These are phyloP conservation scores for Staphylotrichum tortipilum DNA, from an alignment of 495 filamentous ascomycete genomes.

Conservation along the genomic window DNA sequence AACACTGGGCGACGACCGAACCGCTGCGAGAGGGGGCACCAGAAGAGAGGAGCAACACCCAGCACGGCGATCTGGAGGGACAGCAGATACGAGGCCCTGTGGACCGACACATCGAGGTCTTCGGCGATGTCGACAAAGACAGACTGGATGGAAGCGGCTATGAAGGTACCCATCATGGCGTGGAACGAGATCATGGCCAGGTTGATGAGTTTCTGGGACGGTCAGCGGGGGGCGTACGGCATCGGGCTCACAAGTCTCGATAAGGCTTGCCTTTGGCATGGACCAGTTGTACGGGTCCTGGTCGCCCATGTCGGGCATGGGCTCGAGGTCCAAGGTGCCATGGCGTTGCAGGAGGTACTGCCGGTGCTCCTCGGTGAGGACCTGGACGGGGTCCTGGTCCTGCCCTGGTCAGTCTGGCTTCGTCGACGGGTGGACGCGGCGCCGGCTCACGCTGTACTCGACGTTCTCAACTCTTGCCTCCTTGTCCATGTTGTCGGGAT, in stretches of 20 bases:
- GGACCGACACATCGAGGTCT: neutral
- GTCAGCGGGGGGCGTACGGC: no score
- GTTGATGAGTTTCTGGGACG: neutral
- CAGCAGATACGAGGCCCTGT: neutral
- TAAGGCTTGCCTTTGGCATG: neutral
- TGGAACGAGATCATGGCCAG: slow-evolving; percentile 3
- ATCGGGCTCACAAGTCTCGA: no score
- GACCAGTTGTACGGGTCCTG: slow-evolving; percentile 2
- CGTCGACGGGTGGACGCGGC: neutral
- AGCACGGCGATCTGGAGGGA: slow-evolving; percentile 1
- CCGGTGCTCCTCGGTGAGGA: neutral
- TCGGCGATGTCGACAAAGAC: neutral
- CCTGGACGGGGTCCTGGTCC: neutral
- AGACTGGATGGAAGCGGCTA: neutral
- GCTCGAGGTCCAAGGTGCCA: slow-evolving; percentile 4
- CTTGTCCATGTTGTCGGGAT: neutral
- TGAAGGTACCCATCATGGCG: slow-evolving; percentile 4
- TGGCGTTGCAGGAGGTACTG: slow-evolving; percentile 2
- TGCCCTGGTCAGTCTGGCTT: neutral
- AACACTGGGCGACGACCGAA: neutral
- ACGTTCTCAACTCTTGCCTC: neutral
- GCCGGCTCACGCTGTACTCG: neutral
- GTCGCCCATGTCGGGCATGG: slow-evolving; percentile 2
- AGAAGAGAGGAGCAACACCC: neutral
- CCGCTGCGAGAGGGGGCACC: neutral